Base-by-base conservation (phyloP, 2,329 filamentous ascomycete genomes). In the Fusarium odoratissimum region DNA sequence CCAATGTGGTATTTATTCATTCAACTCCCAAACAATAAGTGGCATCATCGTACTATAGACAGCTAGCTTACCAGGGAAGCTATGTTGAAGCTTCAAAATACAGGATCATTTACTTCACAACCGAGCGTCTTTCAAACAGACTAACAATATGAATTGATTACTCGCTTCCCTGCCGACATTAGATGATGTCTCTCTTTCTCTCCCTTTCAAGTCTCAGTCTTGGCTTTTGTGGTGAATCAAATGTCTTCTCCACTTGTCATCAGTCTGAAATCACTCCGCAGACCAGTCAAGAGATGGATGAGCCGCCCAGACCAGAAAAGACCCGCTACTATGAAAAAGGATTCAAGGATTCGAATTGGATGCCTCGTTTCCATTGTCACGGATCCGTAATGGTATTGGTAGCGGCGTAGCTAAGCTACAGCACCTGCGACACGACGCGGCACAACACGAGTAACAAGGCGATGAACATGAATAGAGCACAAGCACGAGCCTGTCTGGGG, bases 281-380 rank as follows among this genome's bases (percentile, higher is more conserved):
- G 57, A 55, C 37, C 40, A 62, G 37, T 48, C 25, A 33, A 57
- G 41, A 51, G 55, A 71, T 59, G 69, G 51, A 55, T 57, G 57
- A 65, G 56, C 45, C 51, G 70, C 61, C 54, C 66, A 66, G 55
- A 60, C 69, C 49, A 67, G 42, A 58, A 46, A n/a, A 38, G 71
- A 64, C 70, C 70, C 71, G 62, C 71, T 56, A n/a, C 23, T 56
- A 38, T 57, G 40, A 3, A 42, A 49, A 35, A 48, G 41, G 58
- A 57, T 61, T 25, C 38, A 61, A 44, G 59, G 41, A 42, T 42
- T 33, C 38, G 65, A 54, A 62, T 56, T 55, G 57, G 49, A 64
- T 73, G 66, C 61, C 66, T 68, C 46, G 58, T 73, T 69, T 68
- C 62, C 71, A 60, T 64, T 73, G 55, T 58, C 59, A 61, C 41